phyloP scores from a whole-genome alignment of 805 yeast genomes.

The Candida takata region DNA sequence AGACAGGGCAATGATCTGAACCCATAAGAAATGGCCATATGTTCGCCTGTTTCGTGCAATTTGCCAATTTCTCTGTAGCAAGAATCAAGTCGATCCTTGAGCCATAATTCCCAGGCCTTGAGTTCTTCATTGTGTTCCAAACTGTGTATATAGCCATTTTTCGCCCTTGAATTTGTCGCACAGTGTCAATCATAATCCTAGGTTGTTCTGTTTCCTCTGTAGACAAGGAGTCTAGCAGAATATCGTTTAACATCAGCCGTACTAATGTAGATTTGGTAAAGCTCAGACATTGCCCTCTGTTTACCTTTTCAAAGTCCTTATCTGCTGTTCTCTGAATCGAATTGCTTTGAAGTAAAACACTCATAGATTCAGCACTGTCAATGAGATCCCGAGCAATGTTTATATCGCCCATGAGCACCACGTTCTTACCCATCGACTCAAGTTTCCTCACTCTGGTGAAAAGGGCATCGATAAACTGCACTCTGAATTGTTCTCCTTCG shows the following conservation, averaged over 20 bases:
- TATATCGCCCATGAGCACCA: constrained; percentile 82
- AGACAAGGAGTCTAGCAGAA: constrained; percentile 30
- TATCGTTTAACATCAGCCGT: constrained; percentile 40
- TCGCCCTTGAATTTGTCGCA: constrained; percentile 50
- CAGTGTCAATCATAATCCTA: constrained; percentile 50
- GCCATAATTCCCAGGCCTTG: constrained; percentile 79
- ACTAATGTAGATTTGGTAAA: constrained; percentile 36
- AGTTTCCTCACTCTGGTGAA: constrained; percentile 57
- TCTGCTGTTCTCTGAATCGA: constrained; percentile 23
- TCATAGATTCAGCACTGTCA: constrained; percentile 71
- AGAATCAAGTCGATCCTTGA: constrained; percentile 80
- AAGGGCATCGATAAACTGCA: constrained; percentile 50
- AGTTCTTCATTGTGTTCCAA: constrained; percentile 78
- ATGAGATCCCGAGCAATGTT: constrained; percentile 75
- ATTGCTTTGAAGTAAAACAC: constrained; percentile 34
- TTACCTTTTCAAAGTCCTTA: constrained; percentile 29
- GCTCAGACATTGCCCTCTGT: constrained; percentile 23
- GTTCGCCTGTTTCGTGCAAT: constrained; percentile 29
- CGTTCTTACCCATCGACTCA: constrained; percentile 50
- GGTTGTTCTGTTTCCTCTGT: constrained; percentile 25
- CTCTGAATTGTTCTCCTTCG: constrained; percentile 54
- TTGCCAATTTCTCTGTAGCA: constrained; percentile 33
- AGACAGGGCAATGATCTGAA: constrained; percentile 93
- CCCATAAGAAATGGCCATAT: constrained; percentile 74
- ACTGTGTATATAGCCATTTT: constrained; percentile 72